These are phyloP conservation scores for Globisporangium megalacanthum DNA, from an alignment of 352 stramenopile genomes.

Conservation along the genomic window DNA sequence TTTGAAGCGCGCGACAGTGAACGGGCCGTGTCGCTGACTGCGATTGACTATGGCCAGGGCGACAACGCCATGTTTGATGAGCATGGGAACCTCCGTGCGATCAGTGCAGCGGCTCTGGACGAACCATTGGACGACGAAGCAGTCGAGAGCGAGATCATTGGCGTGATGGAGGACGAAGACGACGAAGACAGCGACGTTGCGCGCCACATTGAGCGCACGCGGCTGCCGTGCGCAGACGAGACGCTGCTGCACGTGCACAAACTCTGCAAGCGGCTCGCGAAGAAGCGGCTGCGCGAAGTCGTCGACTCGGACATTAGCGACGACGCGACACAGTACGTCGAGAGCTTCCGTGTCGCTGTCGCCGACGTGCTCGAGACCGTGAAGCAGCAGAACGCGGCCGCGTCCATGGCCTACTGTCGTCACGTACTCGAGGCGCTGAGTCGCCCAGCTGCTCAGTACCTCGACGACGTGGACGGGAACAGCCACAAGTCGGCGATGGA, in stretches of 20 bases:
- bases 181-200: constrained; percentile 15
- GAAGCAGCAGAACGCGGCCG: constrained; percentile 70
- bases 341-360: constrained; percentile 50
- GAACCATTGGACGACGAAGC: constrained; percentile 27
- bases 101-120: no score
- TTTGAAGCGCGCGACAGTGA: constrained; percentile 29
- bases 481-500: constrained; percentile 68
- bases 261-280: constrained; percentile 66
- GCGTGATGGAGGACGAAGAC: constrained; percentile 55
- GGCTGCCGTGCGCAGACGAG: constrained; percentile 57
- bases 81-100: constrained; percentile 50
- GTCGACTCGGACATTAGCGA: constrained; percentile 60
- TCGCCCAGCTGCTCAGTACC: constrained; percentile 30
- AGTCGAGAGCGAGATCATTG: constrained; percentile 57
- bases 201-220: constrained; percentile 37
- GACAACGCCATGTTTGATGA: constrained; percentile 74
- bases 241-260: constrained; percentile 58
- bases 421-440: constrained; percentile 50
- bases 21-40: constrained; percentile 18
- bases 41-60: constrained; percentile 50
- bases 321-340: constrained; percentile 59
- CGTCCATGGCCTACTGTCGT: constrained; percentile 80
- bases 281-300: constrained; percentile 67
- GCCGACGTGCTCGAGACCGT: constrained; percentile 41
- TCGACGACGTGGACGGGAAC: constrained; percentile 21